These are phyloP conservation scores for Kwoniella dendrophila DNA, from an alignment of 768 basidiomycete genomes.

Conservation along the genomic window DNA sequence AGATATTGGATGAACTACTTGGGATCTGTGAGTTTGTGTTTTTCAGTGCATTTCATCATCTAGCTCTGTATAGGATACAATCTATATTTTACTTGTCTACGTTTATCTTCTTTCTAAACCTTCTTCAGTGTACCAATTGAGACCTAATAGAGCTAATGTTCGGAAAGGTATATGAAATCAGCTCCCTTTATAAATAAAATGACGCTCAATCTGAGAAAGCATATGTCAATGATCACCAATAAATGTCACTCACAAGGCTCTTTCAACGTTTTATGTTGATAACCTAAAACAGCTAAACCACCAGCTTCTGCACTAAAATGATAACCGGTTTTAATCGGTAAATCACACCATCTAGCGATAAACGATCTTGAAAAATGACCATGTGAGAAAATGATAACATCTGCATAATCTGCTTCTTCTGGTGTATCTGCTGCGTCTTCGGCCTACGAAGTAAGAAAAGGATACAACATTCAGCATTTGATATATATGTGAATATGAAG, in stretches of 20 bases:
- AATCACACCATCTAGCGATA: slow-evolving; percentile 78
- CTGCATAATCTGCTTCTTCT: slow-evolving; percentile 56
- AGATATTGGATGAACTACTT: no score
- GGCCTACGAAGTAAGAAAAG: slow-evolving; percentile 18
- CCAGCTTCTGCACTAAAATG: slow-evolving; percentile 84
- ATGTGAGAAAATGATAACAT: slow-evolving; percentile 87
- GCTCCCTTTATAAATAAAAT: background rate
- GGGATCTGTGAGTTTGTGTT: no score
- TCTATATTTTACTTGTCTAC: background rate
- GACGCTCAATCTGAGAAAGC: no score
- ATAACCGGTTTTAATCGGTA: slow-evolving; percentile 60
- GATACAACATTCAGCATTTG: background rate
- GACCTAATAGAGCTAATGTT: slow-evolving; percentile 45
- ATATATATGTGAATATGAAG: background rate
- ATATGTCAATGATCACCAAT: no score
- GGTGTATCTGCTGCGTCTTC: slow-evolving; percentile 34
- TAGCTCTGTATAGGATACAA: no score
- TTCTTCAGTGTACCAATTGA: slow-evolving; percentile 56
- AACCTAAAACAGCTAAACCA: slow-evolving; percentile 77
- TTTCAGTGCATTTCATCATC: no score
- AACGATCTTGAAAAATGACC: slow-evolving; percentile 67
- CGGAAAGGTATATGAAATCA: background rate
- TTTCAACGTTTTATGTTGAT: slow-evolving; percentile 75
- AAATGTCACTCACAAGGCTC: slow-evolving; percentile 63
- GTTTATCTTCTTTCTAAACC: slow-evolving; percentile 26